A percentile compares a stretch with the other conserved stretches of the same genome.
Evolutionary conservation across 225 moss, liverwort and hornwort species (phyloP).

Genomic region (Antitrichia curtipendula): DNA sequence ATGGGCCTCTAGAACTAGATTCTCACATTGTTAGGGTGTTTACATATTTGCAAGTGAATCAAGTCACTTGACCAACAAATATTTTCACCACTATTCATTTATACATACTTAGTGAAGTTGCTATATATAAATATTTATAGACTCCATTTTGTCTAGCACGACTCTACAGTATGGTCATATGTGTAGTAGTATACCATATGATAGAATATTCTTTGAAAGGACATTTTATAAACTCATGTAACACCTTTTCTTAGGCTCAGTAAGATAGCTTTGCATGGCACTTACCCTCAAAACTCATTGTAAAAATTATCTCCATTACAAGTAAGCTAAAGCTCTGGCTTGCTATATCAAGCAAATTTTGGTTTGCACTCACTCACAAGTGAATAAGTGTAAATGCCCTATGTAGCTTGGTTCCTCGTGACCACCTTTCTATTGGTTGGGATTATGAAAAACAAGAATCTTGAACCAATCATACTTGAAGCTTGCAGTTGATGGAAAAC

Average conservation of each 20-base stretch:
- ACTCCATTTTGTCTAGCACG: neutral
- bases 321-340: fast-evolving
- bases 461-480: neutral
- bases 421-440: neutral
- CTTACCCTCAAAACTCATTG: neutral
- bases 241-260: neutral
- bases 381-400: fast-evolving
- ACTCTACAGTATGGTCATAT: fast-evolving
- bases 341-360: neutral
- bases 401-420: neutral
- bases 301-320: neutral
- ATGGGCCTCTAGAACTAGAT: no score
- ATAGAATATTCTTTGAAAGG: neutral
- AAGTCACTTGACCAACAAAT: neutral
- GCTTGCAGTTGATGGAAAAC: neutral
- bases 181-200: fast-evolving
- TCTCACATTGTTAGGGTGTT: neutral
- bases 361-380: neutral
- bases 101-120: neutral
- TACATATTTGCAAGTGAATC: neutral
- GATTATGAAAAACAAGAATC: neutral
- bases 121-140: fast-evolving
- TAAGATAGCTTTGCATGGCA: neutral
- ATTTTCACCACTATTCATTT: neutral
- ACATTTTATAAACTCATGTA: neutral